These are phyloP conservation scores for Rehmannia glutinosa DNA, from an alignment of 257 asterid species.

Conservation along the genomic window DNA sequence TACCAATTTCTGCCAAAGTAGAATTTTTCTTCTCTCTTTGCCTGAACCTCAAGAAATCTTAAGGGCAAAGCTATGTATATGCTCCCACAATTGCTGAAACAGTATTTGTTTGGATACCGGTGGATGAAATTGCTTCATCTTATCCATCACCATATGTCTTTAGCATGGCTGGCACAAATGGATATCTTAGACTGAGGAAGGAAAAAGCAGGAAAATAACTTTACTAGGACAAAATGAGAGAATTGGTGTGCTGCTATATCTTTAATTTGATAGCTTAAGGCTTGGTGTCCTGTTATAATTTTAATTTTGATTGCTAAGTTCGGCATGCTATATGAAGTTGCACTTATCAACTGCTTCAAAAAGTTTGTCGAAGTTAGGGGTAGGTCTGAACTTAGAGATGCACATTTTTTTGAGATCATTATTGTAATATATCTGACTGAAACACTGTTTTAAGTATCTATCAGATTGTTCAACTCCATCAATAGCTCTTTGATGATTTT, in stretches of 20 bases:
- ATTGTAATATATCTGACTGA: not conserved
- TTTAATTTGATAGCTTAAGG: not conserved
- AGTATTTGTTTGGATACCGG: not conserved
- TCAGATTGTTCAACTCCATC: not conserved
- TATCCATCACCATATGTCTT: not conserved
- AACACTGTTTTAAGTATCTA: not conserved
- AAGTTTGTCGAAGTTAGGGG: not conserved
- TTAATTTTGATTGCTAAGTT: not conserved
- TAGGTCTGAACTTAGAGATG: conserved; percentile 3
- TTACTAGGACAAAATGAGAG: not conserved
- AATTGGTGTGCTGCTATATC: not conserved
- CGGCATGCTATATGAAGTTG: not conserved
- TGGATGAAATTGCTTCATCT: not conserved
- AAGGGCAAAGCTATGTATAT: not conserved
- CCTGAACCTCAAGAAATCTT: not conserved
- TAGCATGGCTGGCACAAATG: too few species aligned
- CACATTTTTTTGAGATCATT: not conserved
- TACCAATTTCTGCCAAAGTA: conserved; percentile 4
- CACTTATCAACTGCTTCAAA: not conserved
- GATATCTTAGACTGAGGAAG: too few species aligned
- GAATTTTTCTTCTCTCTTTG: not conserved
- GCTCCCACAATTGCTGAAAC: conserved; percentile 1
- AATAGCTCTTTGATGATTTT: conserved; percentile 3
- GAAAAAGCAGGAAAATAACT: not conserved
- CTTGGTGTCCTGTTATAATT: not conserved